A percentile compares a stretch with the other conserved stretches of the same genome.
phyloP scores from a whole-genome alignment of 1,139 yeast species.

The Nakaseomyces delphensis region DNA sequence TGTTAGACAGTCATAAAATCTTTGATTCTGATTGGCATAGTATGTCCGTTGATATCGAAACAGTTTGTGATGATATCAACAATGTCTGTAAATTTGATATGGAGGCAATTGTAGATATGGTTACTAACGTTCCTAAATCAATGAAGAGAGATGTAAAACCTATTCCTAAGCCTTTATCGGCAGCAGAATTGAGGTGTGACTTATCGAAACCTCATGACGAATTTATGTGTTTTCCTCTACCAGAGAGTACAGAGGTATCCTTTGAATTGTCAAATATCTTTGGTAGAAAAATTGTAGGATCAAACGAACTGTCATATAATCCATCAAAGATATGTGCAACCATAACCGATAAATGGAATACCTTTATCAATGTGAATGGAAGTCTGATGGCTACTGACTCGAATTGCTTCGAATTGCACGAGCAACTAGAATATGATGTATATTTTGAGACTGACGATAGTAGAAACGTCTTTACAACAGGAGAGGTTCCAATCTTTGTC shows the following conservation, averaged over 20 bases:
- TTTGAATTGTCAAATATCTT: conserved; percentile 60
- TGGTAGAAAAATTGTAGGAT: conserved; percentile 59
- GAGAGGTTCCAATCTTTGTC: conserved; percentile 57
- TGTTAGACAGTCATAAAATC: conserved; percentile 90
- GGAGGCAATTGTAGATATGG: conserved; percentile 65
- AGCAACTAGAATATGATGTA: conserved; percentile 35
- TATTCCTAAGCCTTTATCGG: conserved; percentile 72
- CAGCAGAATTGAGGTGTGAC: conserved; percentile 66
- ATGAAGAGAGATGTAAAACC: conserved; percentile 56
- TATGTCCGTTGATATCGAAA: conserved; percentile 76
- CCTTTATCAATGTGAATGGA: conserved; percentile 27
- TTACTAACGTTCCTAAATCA: conserved; percentile 62
- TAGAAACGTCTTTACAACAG: conserved; percentile 32
- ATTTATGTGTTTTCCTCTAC: conserved; percentile 72
- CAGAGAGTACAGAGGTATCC: conserved; percentile 42
- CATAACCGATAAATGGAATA: conserved; percentile 41
- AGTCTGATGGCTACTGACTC: conserved; percentile 27
- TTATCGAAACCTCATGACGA: conserved; percentile 44
- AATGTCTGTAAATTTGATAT: conserved; percentile 44
- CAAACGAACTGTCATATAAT: conserved; percentile 44
- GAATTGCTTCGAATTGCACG: conserved; percentile 34
- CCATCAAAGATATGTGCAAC: conserved; percentile 40
- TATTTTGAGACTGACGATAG: conserved; percentile 36
- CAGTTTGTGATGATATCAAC: conserved; percentile 39
- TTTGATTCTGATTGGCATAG: conserved; percentile 94